Evolutionary conservation across 768 basidiomycete species (phyloP), one percentile per base, ranked within the genome.

Genomic region (Rubroboletus satanas): DNA sequence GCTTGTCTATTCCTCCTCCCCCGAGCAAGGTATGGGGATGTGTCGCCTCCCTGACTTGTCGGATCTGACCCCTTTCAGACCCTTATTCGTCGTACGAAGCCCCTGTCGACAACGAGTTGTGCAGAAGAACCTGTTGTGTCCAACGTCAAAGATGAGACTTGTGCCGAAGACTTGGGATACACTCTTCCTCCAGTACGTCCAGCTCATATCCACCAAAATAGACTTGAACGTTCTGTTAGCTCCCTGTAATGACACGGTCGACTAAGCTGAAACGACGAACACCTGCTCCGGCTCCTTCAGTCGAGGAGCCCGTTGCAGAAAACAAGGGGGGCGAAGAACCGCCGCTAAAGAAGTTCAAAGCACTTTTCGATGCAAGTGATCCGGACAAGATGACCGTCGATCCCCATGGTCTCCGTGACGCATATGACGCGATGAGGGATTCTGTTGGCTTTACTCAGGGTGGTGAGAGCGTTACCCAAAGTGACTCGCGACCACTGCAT

Each of bases 321-420:
- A 57, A 58, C 17, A 55, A 57, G 26, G 55, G 37, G 9, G 54
- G 21, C 8, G 50, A 59, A 51, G 83, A 84, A 57, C 87, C 84
- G 0, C 80, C 84, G 3, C 66, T 81, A 28, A 89, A 89, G 64
- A 87, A 82, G 67, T 87, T 84, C 73, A 85, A 82, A 60, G 81
- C 83, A 0, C 73, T 89, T 11, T 89, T 87, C 57, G 87, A 89
- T 17, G 80, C 82, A 9, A 84, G 75, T 41, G 75, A 84, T 62
- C 84, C 83, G 29, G 76, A 76, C 57, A 67, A 71, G 57, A 59
- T 74, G 61, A 56, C 59, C 42, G 63, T 70, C 23, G 68, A 73
- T 47, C 51, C 59, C 10, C 47, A 59, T 5, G 52, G 52, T 37
- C 35, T 56, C 21, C 54, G 45, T 49, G 66, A 50, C 2, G 57